Conservation (phyloP, 2,329 filamentous ascomycete species). For the Hymenoscyphus albidus region DNA sequence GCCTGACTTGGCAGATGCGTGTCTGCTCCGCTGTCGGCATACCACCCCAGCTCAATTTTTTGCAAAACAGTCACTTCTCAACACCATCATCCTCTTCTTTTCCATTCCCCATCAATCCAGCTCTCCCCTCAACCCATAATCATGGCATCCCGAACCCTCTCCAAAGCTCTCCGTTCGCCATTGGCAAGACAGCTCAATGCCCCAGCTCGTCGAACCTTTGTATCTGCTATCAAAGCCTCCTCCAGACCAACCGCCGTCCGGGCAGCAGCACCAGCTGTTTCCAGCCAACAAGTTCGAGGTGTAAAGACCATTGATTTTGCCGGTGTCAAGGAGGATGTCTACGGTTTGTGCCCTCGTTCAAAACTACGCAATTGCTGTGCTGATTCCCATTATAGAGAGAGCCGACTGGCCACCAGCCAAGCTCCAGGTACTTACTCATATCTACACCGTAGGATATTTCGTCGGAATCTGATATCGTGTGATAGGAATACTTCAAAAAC, state of each 20-base stretch:
- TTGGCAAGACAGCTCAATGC: constrained; percentile 61
- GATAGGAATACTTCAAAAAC: constrained; percentile 98
- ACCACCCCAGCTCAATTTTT: constrained; percentile 19
- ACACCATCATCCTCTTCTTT: not conserved
- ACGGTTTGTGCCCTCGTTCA: constrained; percentile 55
- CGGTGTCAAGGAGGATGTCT: constrained; percentile 86
- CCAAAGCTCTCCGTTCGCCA: constrained; percentile 61
- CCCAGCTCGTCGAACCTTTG: constrained; percentile 59
- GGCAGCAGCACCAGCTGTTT: constrained; percentile 41
- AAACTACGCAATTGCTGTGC: not conserved
- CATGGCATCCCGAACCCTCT: constrained; percentile 77
- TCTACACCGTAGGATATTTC: constrained; percentile 16
- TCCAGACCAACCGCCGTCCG: constrained; percentile 49
- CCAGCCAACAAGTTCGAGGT: constrained; percentile 64
- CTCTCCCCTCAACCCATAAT: constrained; percentile 34
- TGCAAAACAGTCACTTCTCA: constrained; percentile 10
- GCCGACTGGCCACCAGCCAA: constrained; percentile 98
- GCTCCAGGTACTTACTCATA: constrained; percentile 69
- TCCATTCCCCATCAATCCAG: constrained; percentile 7
- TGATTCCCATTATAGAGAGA: constrained; percentile 62
- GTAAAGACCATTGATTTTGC: constrained; percentile 99
- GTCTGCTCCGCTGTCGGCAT: constrained; percentile 9
- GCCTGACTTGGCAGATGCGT: not conserved
- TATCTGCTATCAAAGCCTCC: constrained; percentile 54
- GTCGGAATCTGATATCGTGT: constrained; percentile 23